phyloP scores from a whole-genome alignment of 2,329 filamentous ascomycete species.

The Ceratocystis alfenasii region DNA sequence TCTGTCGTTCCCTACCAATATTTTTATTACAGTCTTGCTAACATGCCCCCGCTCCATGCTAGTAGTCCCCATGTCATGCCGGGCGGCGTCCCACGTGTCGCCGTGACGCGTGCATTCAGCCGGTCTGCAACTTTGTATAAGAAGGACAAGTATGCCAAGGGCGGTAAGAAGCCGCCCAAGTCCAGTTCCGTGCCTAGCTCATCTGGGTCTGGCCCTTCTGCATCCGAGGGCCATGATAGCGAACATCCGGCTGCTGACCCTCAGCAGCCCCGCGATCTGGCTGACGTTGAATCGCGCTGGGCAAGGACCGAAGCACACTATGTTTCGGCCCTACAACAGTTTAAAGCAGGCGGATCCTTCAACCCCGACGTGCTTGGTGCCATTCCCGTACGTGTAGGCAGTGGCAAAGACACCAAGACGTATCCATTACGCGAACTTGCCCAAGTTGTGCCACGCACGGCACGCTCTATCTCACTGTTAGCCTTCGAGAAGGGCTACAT shows the following conservation, averaged over 20 bases:
- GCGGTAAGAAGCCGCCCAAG: conserved; percentile 22
- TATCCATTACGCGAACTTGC: conserved; percentile 46
- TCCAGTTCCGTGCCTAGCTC: conserved; percentile 23
- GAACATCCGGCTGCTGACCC: conserved; percentile 29
- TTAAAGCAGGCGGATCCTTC: conserved; percentile 40
- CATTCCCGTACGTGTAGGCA: conserved; percentile 31
- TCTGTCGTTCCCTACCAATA: neutral
- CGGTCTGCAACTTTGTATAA: conserved; percentile 28
- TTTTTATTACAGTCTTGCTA: neutral
- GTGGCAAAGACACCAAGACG: conserved; percentile 24
- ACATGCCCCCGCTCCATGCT: neutral
- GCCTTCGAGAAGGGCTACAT: conserved; percentile 36
- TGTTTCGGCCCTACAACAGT: conserved; percentile 32
- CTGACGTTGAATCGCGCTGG: conserved; percentile 37
- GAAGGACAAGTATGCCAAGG: conserved; percentile 27
- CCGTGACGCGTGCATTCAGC: conserved; percentile 27
- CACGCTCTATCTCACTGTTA: conserved; percentile 33
- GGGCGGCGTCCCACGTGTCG: neutral
- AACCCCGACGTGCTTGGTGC: conserved; percentile 39
- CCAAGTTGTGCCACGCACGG: conserved; percentile 39
- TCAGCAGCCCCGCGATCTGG: conserved; percentile 39
- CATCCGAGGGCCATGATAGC: conserved; percentile 24
- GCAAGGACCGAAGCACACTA: conserved; percentile 34
- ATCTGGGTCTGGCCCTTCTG: conserved; percentile 23
- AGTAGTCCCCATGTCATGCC: neutral